A percentile compares a stretch with the other conserved stretches of the same genome.
Conservation (phyloP, 192 early-diverging fungal genomes). For the Backusella sp. region DNA sequence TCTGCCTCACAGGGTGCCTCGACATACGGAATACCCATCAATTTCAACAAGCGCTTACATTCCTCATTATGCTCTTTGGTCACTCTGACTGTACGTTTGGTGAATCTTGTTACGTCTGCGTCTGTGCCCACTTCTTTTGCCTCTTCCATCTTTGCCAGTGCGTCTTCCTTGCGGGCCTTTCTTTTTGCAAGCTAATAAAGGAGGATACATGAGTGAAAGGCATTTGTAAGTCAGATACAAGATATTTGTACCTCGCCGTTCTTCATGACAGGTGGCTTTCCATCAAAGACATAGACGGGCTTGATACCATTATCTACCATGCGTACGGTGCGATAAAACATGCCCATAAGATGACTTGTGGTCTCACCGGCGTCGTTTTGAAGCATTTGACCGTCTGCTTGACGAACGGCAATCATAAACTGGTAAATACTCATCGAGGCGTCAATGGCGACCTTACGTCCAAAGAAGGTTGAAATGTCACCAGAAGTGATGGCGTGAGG, state of each 20-base stretch:
- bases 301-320: slow-evolving; percentile 98
- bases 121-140: slow-evolving; percentile 72
- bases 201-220: background rate
- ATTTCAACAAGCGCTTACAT: slow-evolving; percentile 79
- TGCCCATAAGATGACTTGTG: slow-evolving; percentile 95
- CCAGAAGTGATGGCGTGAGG: slow-evolving; percentile 80
- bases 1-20: slow-evolving; percentile 98
- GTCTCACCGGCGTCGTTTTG: slow-evolving; percentile 89
- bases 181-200: slow-evolving; percentile 65
- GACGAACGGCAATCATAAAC: slow-evolving; percentile 95
- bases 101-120: slow-evolving; percentile 85
- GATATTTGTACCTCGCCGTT: slow-evolving; percentile 69
- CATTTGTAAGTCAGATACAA: too few species aligned
- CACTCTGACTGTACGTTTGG: slow-evolving; percentile 85
- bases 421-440: slow-evolving; percentile 98
- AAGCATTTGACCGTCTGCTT: slow-evolving; percentile 84
- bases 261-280: slow-evolving; percentile 93
- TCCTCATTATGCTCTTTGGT: slow-evolving; percentile 94
- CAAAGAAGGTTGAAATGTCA: slow-evolving; percentile 86
- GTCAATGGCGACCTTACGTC: slow-evolving; percentile 95
- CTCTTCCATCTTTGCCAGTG: slow-evolving; percentile 63
- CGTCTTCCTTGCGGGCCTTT: slow-evolving; percentile 68
- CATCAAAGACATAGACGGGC: slow-evolving; percentile 97
- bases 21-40: slow-evolving; percentile 94
- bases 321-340: slow-evolving; percentile 94